Conservation (phyloP, 495 filamentous ascomycete species). For the Geoglossum glabrum region DNA sequence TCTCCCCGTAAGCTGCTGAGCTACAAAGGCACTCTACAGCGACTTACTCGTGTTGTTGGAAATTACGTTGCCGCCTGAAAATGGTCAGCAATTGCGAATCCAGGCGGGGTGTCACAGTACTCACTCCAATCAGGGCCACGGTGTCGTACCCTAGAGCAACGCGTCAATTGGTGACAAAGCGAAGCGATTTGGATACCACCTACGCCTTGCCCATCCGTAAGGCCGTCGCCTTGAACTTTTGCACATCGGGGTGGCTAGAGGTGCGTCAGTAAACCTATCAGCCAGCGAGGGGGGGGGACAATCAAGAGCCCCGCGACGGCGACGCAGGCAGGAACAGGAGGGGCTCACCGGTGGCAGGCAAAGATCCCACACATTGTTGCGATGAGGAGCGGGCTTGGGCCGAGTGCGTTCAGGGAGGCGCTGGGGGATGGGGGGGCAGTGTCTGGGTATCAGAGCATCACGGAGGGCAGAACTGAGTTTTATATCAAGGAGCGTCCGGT, state of each 20-base stretch:
- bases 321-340: no score
- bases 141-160: conserved; percentile 54
- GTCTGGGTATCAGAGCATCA: neutral
- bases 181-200: conserved; percentile 17
- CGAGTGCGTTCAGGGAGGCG: neutral
- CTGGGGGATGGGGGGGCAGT: no score
- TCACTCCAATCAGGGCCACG: conserved; percentile 98
- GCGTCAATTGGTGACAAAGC: neutral
- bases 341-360: conserved; percentile 72
- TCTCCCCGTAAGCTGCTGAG: neutral
- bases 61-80: conserved; percentile 67
- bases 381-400: neutral
- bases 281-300: conserved; percentile 3
- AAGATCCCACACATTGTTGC: conserved; percentile 48
- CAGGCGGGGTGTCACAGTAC: conserved; percentile 13
- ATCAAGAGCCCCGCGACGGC: neutral
- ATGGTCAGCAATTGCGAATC: conserved; percentile 10
- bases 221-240: conserved; percentile 90
- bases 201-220: conserved; percentile 91
- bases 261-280: conserved; percentile 11
- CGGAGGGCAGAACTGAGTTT: neutral
- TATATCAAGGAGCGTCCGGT: neutral
- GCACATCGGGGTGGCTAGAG: conserved; percentile 77
- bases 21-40: neutral
- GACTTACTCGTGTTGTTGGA: conserved; percentile 72